A percentile compares a stretch with the other conserved stretches of the same genome.
These are phyloP conservation scores for Euclidium syriacum DNA, from an alignment of 345 rosid species.

Conservation along the genomic window DNA sequence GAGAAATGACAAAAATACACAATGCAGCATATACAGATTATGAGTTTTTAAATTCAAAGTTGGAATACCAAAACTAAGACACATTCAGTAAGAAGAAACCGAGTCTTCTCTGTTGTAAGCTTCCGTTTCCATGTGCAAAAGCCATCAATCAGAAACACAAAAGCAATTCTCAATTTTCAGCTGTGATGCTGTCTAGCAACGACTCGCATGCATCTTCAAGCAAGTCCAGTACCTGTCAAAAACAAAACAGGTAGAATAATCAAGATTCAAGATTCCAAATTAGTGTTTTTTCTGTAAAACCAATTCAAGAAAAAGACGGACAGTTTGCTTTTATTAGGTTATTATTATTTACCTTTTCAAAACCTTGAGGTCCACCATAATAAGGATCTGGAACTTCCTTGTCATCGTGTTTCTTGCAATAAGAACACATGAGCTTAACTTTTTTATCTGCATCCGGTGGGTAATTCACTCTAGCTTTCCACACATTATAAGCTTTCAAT, in stretches of 20 bases:
- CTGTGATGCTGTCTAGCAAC: conserved; percentile 65
- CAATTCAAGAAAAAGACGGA: too few species aligned
- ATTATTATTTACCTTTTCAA: conserved; percentile 99
- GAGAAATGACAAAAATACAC: too few species aligned
- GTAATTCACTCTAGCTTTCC: conserved; percentile 60
- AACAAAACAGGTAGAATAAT: not conserved
- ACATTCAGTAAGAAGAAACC: too few species aligned
- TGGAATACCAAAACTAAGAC: too few species aligned
- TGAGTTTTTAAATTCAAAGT: too few species aligned
- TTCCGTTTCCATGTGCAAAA: not conserved
- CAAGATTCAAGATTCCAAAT: not conserved
- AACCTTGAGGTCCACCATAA: conserved; percentile 89
- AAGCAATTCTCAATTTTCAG: conserved; percentile 18
- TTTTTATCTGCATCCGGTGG: conserved; percentile 77
- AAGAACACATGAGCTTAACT: conserved; percentile 88
- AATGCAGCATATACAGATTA: too few species aligned
- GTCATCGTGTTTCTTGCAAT: conserved; percentile 80
- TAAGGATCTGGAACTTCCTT: conserved; percentile 91
- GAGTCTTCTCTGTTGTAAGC: too few species aligned
- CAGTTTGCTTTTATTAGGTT: too few species aligned
- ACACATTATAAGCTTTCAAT: conserved; percentile 59
- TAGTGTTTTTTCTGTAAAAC: too few species aligned
- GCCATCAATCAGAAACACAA: not conserved
- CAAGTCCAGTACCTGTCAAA: conserved; percentile 65
- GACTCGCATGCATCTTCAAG: conserved; percentile 95